Percentiles rank a stretch among this genome's conserved stretches.
phyloP scores from a whole-genome alignment of 108 stramenopile genomes.

The Seminavis robusta region DNA sequence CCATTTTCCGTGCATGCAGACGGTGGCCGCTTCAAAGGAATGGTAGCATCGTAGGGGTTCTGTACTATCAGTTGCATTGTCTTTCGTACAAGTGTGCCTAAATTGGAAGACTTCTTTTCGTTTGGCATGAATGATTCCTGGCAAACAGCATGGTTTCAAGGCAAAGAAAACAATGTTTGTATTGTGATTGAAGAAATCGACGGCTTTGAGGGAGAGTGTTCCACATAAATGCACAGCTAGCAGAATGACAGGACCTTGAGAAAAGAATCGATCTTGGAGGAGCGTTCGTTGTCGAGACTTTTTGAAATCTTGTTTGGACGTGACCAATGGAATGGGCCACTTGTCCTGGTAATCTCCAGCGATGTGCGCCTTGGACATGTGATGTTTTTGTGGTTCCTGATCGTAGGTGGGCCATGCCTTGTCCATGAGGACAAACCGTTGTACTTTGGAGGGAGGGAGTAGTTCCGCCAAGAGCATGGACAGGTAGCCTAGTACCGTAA shows the following conservation, averaged over 20 bases:
- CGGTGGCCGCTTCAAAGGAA: conserved; percentile 47
- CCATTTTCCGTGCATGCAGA: conserved; percentile 49
- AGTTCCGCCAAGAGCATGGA: conserved; percentile 55
- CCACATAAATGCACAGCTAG: conserved; percentile 67
- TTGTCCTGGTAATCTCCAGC: conserved; percentile 57
- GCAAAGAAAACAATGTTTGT: conserved; percentile 30
- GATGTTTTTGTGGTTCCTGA: too few relatives aligned
- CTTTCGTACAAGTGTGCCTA: too few relatives aligned
- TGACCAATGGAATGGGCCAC: conserved; percentile 57
- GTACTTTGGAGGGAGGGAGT: conserved; percentile 38
- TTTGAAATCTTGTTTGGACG: conserved; percentile 58
- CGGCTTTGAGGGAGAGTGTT: conserved; percentile 48
- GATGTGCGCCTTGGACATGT: too few relatives aligned
- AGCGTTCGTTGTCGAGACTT: conserved; percentile 16
- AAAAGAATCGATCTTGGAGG: conserved; percentile 21
- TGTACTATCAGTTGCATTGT: too few relatives aligned
- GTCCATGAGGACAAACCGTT: conserved; percentile 48
- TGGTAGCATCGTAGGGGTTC: too few relatives aligned
- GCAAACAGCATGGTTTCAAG: conserved; percentile 70
- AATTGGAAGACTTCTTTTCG: conserved; percentile 46
- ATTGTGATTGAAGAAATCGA: conserved; percentile 59
- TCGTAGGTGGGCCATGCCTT: conserved; percentile 62
- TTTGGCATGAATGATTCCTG: conserved; percentile 53
- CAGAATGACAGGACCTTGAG: conserved; percentile 36
- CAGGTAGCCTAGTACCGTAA: too few relatives aligned